Conservation (phyloP, 495 filamentous ascomycete genomes). For the Amniculicola lignicola region DNA sequence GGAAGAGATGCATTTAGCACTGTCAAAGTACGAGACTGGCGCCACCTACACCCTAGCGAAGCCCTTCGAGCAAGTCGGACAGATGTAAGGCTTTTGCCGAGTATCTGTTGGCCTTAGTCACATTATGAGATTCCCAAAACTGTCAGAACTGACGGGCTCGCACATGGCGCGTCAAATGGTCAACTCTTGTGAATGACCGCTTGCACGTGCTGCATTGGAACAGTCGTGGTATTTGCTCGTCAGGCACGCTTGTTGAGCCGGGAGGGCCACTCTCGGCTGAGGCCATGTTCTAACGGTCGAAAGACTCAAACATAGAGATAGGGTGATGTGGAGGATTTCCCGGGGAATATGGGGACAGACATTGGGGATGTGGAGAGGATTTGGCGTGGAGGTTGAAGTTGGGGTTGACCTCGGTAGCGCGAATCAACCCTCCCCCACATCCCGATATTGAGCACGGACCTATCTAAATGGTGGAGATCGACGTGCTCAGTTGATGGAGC, state of each 20-base stretch:
- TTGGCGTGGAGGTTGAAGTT: no score
- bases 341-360: no score
- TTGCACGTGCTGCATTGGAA: slow-evolving; percentile 39
- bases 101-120: slow-evolving; percentile 26
- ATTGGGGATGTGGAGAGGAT: no score
- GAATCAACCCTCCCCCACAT: no score
- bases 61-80: slow-evolving; percentile 36
- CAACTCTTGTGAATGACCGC: slow-evolving; percentile 33
- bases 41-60: slow-evolving; percentile 31
- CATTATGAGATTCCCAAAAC: background rate
- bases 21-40: background rate
- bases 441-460: no score
- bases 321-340: no score
- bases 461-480: no score
- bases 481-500: no score
- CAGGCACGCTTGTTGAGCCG: background rate
- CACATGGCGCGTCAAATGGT: slow-evolving; percentile 39
- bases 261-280: background rate
- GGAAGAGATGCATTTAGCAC: background rate
- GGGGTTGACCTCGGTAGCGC: no score
- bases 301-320: no score
- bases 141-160: slow-evolving; percentile 28
- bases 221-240: slow-evolving; percentile 12
- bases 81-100: slow-evolving; percentile 38
- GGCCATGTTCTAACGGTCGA: background rate